Base-by-base conservation (phyloP, 2,329 filamentous ascomycete genomes). In the Trichophyton equinum region DNA sequence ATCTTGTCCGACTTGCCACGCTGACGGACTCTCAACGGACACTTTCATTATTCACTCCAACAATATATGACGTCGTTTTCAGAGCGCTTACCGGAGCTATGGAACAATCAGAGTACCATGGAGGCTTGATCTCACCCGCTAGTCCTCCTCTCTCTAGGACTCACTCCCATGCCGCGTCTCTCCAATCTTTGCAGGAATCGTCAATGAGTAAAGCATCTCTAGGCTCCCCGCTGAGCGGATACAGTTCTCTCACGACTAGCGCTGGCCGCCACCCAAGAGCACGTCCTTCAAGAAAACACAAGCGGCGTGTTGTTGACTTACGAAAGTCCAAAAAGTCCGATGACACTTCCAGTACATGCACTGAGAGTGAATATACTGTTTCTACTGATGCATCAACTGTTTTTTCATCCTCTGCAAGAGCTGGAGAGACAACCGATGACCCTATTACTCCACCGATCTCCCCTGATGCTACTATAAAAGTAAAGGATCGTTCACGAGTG, bases 21-120 rank as follows among this genome's bases (percentile, higher is more conserved):
- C 78, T 99, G 61, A 91, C 85, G 3, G 88, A 95, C 69, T 95
- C 91, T 1, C 91, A 97, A 68, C 85, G 89, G 56, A 97, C 94
- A 0, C 76, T 97, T 38, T 95, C 91, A 3, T 78, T 97, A 0
- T 95, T 95, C 71, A 96, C 92, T 1, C 91, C 92, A 0, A 85
- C 87, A n/a, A 92, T 97, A 62, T 80, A 84, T 59, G 90, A 97
- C 72, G 89, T 89, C 3, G 87, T 97, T 27, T 96, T 95, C 73
- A 84, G 94, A 62, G 94, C 92, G 36, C 96, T 91, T 89, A 89
- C 92, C 15, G 88, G 88, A 46, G 84, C 86, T 40, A 81, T 83
- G 58, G 91, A 96, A 63, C 80, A 85, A 62, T 79, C 79, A 49
- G 88, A 94, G 51, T 65, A 71, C n/a, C 66, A 70, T 25, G 72